Percentiles rank a stretch among this genome's conserved stretches.
Evolutionary conservation across 345 rosid genomes (phyloP).

Genomic region (Firmiana major): DNA sequence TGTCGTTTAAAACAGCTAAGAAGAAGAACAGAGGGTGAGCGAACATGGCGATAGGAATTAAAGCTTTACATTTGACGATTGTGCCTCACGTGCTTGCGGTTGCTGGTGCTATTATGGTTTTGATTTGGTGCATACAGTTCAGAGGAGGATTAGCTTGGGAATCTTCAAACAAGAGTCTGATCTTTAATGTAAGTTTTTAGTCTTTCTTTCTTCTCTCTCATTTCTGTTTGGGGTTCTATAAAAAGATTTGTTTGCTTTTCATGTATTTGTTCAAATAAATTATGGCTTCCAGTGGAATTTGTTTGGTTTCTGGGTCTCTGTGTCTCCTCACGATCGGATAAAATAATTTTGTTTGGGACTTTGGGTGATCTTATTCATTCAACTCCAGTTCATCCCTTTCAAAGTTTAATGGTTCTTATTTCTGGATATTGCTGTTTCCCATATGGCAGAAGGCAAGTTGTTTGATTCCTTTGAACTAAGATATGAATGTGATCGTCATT

Average conservation of each 20-base stretch:
- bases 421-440: background rate
- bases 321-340: background rate
- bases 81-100: slow-evolving; percentile 61
- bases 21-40: background rate
- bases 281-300: background rate
- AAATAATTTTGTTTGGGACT: background rate
- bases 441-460: background rate
- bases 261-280: background rate
- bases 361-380: slow-evolving; percentile 5
- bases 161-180: slow-evolving; percentile 70
- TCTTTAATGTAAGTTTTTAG: slow-evolving; percentile 66
- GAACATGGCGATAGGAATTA: slow-evolving; percentile 45
- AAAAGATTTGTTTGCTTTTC: background rate
- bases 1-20: background rate
- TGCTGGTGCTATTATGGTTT: slow-evolving; percentile 55
- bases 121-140: slow-evolving; percentile 71
- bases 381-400: background rate
- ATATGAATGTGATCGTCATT: background rate
- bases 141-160: slow-evolving; percentile 97
- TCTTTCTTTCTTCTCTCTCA: background rate
- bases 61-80: slow-evolving; percentile 54
- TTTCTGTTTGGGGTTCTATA: background rate
- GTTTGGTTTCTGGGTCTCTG: slow-evolving; percentile 1
- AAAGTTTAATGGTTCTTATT: background rate
- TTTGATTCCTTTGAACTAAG: background rate